Evolutionary conservation across 202 grass and related monocot genomes (phyloP).

Genomic region (Zizania palustris): DNA sequence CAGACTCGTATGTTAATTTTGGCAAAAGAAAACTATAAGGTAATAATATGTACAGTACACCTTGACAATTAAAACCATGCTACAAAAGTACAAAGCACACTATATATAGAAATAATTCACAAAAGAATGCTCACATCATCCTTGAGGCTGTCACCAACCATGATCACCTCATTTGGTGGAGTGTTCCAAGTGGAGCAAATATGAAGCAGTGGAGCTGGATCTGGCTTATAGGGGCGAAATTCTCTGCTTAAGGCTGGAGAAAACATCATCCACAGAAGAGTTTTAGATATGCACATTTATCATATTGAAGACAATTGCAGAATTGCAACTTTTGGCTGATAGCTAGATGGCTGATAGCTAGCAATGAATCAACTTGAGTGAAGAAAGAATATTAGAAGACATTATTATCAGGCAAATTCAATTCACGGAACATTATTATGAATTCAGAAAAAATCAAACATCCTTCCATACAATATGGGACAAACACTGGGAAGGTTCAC

Average conservation of each 20-base stretch:
- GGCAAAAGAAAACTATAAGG: too few relatives aligned
- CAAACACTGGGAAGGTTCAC: not conserved
- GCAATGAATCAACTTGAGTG: not conserved
- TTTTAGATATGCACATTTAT: not conserved
- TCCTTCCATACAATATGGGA: not conserved
- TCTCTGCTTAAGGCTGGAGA: constrained; percentile 86
- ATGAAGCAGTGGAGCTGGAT: constrained; percentile 89
- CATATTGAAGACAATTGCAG: constrained; percentile 9
- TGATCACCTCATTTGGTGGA: constrained; percentile 75
- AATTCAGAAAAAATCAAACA: not conserved
- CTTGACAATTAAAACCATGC: not conserved
- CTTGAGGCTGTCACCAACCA: constrained; percentile 89
- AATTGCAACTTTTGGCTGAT: not conserved
- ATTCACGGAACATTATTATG: not conserved
- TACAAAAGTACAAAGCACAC: not conserved
- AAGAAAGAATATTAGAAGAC: not conserved
- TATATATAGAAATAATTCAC: not conserved
- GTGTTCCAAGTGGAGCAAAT: constrained; percentile 87
- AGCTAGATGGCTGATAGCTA: not conserved
- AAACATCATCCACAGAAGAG: constrained; percentile 61
- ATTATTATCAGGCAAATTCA: not conserved
- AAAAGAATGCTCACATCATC: constrained; percentile 79
- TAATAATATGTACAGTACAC: too few relatives aligned
- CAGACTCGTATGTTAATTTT: not conserved
- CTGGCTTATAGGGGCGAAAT: constrained; percentile 88